Percentiles rank a stretch among this genome's conserved stretches.
These are phyloP conservation scores for Fusarium incarnatum DNA, from an alignment of 2,329 filamentous ascomycete species.

Conservation along the genomic window DNA sequence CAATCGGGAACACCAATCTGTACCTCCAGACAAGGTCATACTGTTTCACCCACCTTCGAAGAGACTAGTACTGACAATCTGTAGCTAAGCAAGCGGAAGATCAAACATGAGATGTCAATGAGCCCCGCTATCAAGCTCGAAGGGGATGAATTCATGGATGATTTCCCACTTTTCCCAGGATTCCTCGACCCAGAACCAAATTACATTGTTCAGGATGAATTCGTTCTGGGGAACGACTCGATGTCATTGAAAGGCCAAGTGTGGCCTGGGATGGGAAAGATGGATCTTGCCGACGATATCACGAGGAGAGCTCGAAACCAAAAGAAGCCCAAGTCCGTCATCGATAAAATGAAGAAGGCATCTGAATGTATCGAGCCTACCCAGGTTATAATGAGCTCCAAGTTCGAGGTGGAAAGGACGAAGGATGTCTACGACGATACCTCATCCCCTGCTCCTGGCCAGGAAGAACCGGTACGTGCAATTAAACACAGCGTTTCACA, in stretches of 20 bases:
- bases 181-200: slow-evolving; percentile 48
- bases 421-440: slow-evolving; percentile 71
- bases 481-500: not conserved
- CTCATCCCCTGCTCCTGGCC: slow-evolving; percentile 60
- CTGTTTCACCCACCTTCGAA: not conserved
- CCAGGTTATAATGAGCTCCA: slow-evolving; percentile 71
- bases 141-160: slow-evolving; percentile 41
- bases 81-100: slow-evolving; percentile 48
- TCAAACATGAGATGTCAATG: slow-evolving; percentile 43
- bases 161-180: slow-evolving; percentile 47
- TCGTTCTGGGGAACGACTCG: slow-evolving; percentile 46
- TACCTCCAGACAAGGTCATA: slow-evolving; percentile 39
- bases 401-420: slow-evolving; percentile 62
- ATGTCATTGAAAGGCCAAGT: slow-evolving; percentile 74
- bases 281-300: slow-evolving; percentile 80
- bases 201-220: slow-evolving; percentile 46
- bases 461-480: slow-evolving; percentile 58
- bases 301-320: slow-evolving; percentile 82
- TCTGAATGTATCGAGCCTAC: slow-evolving; percentile 72
- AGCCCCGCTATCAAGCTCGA: slow-evolving; percentile 46
- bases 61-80: slow-evolving; percentile 14
- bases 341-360: slow-evolving; percentile 72
- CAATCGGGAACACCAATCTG: slow-evolving; percentile 40
- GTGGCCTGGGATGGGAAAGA: slow-evolving; percentile 84
- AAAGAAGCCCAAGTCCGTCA: slow-evolving; percentile 78